Base-by-base conservation (phyloP, 768 basidiomycete species). In the Pleurotus tuoliensis region DNA sequence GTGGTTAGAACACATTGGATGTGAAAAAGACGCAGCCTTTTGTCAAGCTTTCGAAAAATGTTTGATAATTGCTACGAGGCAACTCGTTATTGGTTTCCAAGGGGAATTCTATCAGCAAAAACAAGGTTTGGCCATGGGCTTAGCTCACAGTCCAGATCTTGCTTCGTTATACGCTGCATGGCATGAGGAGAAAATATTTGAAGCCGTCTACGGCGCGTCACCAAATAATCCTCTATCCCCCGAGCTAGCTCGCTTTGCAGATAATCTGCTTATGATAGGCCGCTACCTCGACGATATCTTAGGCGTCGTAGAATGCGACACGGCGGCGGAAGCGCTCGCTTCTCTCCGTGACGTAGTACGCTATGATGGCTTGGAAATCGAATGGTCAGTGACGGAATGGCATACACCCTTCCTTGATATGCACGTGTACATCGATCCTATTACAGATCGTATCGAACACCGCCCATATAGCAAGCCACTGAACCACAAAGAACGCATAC, bases 51-150 rank as follows among this genome's bases (percentile, higher is more conserved):
- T 60, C 9, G 13, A 43, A 2, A 27, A 7, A 27, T 27, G 27
- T 27, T 27, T 27, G 27, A 27, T 27, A 27, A 46, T 64, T 9
- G 66, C 58, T 1, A 65, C 66, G 58, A 57, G 25, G 4, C 56
- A 70, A 15, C 53, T 73, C 8, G 20, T 71, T 1, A 55, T 47
- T 18, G 58, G 60, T 38, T 71, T 60, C 55, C 24, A 63, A 8
- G 55, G 59, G n/a, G 51, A 62, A 24, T 41, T 56, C 5, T 71
- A 61, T 48, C n/a, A 38, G n/a, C 71, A 73, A 62, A 11, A 50
- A 16, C 54, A 57, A 27, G 68, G 70, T 11, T 56, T 70, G 1
- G 69, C 70, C 12, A 72, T 71, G 68, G 70, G 70, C 7, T 67
- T 72, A 3, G 63, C 71, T 0, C 58, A 61, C 25, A 60, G 59